Conservation (phyloP, 345 rosid species). For the Linum lewisii region DNA sequence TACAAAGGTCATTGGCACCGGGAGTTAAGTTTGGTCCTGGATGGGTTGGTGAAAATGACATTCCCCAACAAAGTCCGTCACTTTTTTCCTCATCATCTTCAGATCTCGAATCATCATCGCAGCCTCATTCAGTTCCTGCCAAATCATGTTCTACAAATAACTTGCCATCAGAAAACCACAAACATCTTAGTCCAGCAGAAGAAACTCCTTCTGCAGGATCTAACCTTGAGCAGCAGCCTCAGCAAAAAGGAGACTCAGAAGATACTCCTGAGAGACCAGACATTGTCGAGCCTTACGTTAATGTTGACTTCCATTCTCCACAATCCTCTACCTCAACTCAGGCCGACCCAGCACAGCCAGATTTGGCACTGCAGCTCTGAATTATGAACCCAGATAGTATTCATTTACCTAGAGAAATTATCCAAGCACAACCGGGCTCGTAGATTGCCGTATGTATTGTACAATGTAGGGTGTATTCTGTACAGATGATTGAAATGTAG, state of each 20-base stretch:
- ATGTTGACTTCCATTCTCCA: constrained; percentile 33
- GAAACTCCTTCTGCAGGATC: no score
- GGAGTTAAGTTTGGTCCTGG: constrained; percentile 69
- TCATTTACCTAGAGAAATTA: constrained; percentile 4
- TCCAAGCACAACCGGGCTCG: no score
- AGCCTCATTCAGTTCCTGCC: constrained; percentile 13
- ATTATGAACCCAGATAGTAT: not conserved
- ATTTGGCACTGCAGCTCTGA: constrained; percentile 56
- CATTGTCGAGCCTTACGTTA: constrained; percentile 37
- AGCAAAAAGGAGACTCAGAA: no score
- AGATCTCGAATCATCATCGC: constrained; percentile 16
- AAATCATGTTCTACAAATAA: constrained; percentile 16
- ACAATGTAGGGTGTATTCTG: not conserved
- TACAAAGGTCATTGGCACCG: constrained; percentile 44
- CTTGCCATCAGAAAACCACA: constrained; percentile 18
- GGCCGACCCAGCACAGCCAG: constrained; percentile 37
- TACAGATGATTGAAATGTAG: not conserved
- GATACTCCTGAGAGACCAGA: constrained; percentile 21
- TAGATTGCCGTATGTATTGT: constrained; percentile 11
- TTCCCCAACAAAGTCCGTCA: constrained; percentile 25
- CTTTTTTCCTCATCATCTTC: constrained; percentile 13
- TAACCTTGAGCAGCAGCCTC: not conserved
- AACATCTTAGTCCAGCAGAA: constrained; percentile 7
- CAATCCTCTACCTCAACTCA: constrained; percentile 30
- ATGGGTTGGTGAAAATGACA: constrained; percentile 73